phyloP scores from a whole-genome alignment of 257 asterid species.

The Orobanche coerulescens region DNA sequence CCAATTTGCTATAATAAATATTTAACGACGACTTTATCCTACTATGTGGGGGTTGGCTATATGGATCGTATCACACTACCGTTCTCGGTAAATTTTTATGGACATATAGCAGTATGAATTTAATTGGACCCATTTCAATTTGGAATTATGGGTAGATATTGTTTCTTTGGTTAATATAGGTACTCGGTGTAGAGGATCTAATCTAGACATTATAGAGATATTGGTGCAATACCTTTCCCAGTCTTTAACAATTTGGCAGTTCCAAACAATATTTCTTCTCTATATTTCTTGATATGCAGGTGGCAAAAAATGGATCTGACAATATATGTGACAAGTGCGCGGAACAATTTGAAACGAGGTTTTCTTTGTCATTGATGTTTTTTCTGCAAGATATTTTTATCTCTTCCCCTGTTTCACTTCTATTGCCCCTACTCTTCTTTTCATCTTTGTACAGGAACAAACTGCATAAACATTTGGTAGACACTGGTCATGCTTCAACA shows the following conservation, averaged over 20 bases:
- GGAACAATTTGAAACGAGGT: slow-evolving; percentile 74
- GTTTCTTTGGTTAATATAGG: not conserved
- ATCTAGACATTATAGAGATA: not conserved
- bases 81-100: not conserved
- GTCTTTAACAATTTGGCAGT: not conserved
- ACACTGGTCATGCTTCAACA: slow-evolving; percentile 71
- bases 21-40: not conserved
- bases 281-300: slow-evolving; percentile 33
- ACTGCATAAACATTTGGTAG: slow-evolving; percentile 75
- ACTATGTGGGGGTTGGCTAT: no score
- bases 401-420: not conserved
- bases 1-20: not conserved
- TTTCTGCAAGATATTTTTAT: not conserved
- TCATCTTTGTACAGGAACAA: slow-evolving; percentile 45
- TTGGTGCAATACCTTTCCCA: not conserved
- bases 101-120: not conserved
- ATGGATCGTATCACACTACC: no score
- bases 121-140: not conserved
- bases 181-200: not conserved
- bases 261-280: not conserved
- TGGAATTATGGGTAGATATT: not conserved
- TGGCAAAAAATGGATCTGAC: slow-evolving; percentile 31
- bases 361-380: slow-evolving; percentile 8
- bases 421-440: slow-evolving; percentile 7
- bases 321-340: slow-evolving; percentile 73